Evolutionary conservation across 31 red algal species (phyloP).

Genomic region (Asparagopsis taxiformis): DNA sequence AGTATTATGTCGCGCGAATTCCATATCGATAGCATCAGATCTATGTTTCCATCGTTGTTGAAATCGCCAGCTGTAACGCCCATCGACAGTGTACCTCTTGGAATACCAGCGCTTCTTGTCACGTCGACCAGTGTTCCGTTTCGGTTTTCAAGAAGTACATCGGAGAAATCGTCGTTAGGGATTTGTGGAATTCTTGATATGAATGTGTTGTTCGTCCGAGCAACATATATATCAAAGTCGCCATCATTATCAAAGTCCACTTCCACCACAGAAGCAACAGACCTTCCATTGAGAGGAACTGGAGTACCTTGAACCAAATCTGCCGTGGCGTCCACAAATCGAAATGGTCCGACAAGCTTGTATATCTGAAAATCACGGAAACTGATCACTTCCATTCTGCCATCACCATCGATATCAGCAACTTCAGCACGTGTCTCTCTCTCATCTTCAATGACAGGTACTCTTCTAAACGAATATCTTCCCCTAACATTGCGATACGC

Average conservation of each 20-base stretch:
- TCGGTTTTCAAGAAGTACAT: conserved; percentile 27
- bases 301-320: neutral
- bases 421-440: neutral
- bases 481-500: conserved; percentile 7
- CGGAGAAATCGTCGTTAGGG: neutral
- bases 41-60: conserved; percentile 55
- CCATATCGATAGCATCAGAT: conserved; percentile 42
- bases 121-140: conserved; percentile 37
- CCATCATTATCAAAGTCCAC: conserved; percentile 24
- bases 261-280: conserved; percentile 2
- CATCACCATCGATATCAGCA: conserved; percentile 25
- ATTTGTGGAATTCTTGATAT: neutral
- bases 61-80: conserved; percentile 76
- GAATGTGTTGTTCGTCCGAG: neutral
- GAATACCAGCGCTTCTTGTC: conserved; percentile 33
- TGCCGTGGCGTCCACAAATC: conserved; percentile 7
- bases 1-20: conserved; percentile 33
- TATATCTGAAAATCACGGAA: neutral
- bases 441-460: neutral
- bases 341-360: neutral
- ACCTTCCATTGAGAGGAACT: neutral
- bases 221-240: conserved; percentile 17
- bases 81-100: neutral
- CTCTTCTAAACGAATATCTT: neutral
- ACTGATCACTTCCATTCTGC: conserved; percentile 8